These are phyloP conservation scores for Populus hybrid DNA, from an alignment of 441 rosid species.

Conservation along the genomic window DNA sequence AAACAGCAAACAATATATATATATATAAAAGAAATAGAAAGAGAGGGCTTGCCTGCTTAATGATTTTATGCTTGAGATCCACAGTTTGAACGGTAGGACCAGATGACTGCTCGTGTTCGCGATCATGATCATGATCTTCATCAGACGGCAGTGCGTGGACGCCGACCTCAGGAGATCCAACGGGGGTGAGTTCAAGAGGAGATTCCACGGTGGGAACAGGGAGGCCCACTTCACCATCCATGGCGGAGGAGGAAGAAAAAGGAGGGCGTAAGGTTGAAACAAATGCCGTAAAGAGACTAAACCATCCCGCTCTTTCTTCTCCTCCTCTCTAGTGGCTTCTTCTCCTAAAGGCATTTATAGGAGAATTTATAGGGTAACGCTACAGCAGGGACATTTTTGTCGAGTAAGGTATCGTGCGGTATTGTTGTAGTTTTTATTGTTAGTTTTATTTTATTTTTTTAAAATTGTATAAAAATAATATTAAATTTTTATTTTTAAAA, in stretches of 20 bases:
- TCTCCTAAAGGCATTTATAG: not conserved
- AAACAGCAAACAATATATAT: not conserved
- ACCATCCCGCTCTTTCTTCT: conserved; percentile 43
- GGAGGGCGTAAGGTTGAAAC: conserved; percentile 14
- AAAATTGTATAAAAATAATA: too few relatives aligned
- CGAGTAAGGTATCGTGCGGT: not conserved
- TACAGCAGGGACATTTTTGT: conserved; percentile 8
- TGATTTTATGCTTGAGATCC: conserved; percentile 62
- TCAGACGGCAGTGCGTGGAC: conserved; percentile 43
- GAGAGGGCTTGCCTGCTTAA: conserved; percentile 55
- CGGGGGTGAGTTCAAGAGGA: conserved; percentile 30
- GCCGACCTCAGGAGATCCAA: conserved; percentile 48
- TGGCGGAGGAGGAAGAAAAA: conserved; percentile 39
- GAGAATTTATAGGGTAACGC: conserved; percentile 12
- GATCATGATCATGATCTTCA: conserved; percentile 38
- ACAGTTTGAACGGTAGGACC: conserved; percentile 36
- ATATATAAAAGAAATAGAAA: not conserved
- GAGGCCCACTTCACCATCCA: conserved; percentile 44
- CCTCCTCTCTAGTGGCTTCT: conserved; percentile 13
- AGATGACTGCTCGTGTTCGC: conserved; percentile 33
- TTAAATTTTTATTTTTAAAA: too few relatives aligned
- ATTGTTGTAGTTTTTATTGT: too few relatives aligned
- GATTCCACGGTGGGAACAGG: conserved; percentile 19
- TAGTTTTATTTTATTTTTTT: too few relatives aligned
- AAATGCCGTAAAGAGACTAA: conserved; percentile 18